phyloP scores from a whole-genome alignment of 495 filamentous ascomycete genomes.

The Chaetomidium leptoderma region DNA sequence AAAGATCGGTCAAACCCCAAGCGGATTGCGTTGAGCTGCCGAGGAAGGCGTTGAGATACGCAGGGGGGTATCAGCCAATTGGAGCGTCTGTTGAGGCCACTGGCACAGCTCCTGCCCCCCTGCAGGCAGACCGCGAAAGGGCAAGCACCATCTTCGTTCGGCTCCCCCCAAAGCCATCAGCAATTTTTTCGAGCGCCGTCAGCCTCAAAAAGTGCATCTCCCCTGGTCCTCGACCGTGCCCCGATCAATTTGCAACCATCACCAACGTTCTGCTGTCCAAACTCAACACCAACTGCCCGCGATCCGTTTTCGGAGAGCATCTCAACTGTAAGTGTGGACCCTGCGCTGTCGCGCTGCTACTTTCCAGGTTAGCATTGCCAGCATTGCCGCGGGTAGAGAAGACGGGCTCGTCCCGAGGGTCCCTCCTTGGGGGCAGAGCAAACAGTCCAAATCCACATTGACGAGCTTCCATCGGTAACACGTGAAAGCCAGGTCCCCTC shows the following conservation, averaged over 20 bases:
- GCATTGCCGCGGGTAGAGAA: conserved; percentile 22
- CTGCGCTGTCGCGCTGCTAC: conserved; percentile 6
- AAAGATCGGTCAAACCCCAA: conserved; percentile 9
- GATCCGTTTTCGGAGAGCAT: conserved; percentile 4
- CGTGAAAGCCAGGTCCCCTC: conserved; percentile 31
- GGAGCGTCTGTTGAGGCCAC: conserved; percentile 13
- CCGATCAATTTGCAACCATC: not conserved
- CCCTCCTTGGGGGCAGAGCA: conserved; percentile 12
- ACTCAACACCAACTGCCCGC: not conserved
- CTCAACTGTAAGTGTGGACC: conserved; percentile 18
- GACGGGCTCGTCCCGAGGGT: not conserved
- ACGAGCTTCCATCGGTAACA: conserved; percentile 31
- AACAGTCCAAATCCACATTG: conserved; percentile 8
- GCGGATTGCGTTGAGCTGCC: conserved; percentile 22
- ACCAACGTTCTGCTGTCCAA: not conserved
- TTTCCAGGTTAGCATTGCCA: too few relatives aligned
- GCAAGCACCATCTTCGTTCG: conserved; percentile 3
- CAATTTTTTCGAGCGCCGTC: conserved; percentile 8
- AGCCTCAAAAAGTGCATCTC: not conserved
- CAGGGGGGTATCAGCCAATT: not conserved
- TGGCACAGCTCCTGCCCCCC: not conserved
- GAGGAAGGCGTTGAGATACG: conserved; percentile 20
- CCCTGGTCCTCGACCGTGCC: conserved; percentile 2
- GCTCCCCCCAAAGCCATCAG: conserved; percentile 6
- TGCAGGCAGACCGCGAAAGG: not conserved